These are phyloP conservation scores for Coniosporium apollinis DNA, from an alignment of 495 filamentous ascomycete species.

Conservation along the genomic window DNA sequence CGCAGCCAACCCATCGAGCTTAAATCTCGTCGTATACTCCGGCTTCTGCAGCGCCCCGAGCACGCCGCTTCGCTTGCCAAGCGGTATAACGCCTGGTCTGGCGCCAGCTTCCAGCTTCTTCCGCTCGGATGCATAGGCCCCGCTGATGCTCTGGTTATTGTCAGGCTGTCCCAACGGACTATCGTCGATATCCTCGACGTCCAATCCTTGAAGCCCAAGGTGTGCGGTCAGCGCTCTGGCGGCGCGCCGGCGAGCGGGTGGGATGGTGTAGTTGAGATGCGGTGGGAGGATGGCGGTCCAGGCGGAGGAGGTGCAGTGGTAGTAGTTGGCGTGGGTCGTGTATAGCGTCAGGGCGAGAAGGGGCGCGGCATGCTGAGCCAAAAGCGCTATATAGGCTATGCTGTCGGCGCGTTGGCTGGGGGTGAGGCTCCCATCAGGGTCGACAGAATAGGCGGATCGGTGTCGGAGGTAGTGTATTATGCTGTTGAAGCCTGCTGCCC, in stretches of 20 bases:
- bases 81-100: slow-evolving; percentile 11
- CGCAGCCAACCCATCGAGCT: slow-evolving; percentile 47
- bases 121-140: slow-evolving; percentile 10
- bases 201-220: slow-evolving; percentile 51
- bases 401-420: slow-evolving; percentile 3
- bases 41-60: slow-evolving; percentile 16
- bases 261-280: slow-evolving; percentile 67
- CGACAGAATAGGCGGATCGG: not conserved
- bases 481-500: slow-evolving; percentile 52
- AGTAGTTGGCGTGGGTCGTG: slow-evolving; percentile 74
- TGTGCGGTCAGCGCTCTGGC: slow-evolving; percentile 56
- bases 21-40: slow-evolving; percentile 37
- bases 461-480: slow-evolving; percentile 52
- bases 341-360: slow-evolving; percentile 42
- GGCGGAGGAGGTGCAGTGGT: slow-evolving; percentile 49
- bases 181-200: slow-evolving; percentile 34
- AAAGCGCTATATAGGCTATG: slow-evolving; percentile 11
- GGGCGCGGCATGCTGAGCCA: slow-evolving; percentile 14
- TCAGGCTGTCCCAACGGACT: too few relatives aligned
- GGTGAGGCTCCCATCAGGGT: not conserved
- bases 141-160: not conserved
- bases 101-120: not conserved
- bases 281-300: slow-evolving; percentile 63
- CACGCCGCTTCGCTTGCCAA: slow-evolving; percentile 18
- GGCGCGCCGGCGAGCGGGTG: slow-evolving; percentile 44